Conservation (phyloP, 768 basidiomycete species). For the Termitomyces sp. region DNA sequence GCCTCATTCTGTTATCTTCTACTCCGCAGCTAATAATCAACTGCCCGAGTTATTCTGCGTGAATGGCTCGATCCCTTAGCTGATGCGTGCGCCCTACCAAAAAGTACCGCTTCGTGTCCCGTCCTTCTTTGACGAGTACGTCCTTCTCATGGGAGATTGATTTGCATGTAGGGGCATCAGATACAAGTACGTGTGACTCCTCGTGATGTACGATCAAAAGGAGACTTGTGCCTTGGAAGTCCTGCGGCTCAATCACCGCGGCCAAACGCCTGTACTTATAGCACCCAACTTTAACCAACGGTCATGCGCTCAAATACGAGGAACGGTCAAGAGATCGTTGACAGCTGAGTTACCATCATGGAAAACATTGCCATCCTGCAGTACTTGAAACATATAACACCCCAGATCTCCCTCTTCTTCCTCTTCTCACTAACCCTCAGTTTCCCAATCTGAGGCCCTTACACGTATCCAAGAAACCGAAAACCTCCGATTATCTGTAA, state of each 20-base stretch:
- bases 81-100: conserved; percentile 23
- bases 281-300: conserved; percentile 4
- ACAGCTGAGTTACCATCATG: conserved; percentile 14
- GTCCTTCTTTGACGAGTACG: neutral
- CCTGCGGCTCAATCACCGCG: conserved; percentile 22
- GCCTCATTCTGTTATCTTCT: conserved; percentile 5
- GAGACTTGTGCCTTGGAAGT: conserved; percentile 20
- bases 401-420: conserved; percentile 15
- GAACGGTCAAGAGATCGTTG: neutral
- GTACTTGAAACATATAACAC: conserved; percentile 21
- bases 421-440: conserved; percentile 13
- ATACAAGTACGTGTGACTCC: conserved; percentile 15
- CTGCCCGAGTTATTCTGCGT: conserved; percentile 20
- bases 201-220: conserved; percentile 22
- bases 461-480: conserved; percentile 22
- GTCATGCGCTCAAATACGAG: neutral
- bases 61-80: conserved; percentile 21
- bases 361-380: conserved; percentile 25
- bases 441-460: conserved; percentile 13
- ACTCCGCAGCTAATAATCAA: neutral
- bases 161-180: conserved; percentile 12
- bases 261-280: conserved; percentile 21
- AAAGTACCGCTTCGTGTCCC: conserved; percentile 13
- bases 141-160: neutral
- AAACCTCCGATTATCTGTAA: conserved; percentile 20